Evolutionary conservation across 2,329 filamentous ascomycete genomes (phyloP).

Genomic region (Neonectria neomacrospora): DNA sequence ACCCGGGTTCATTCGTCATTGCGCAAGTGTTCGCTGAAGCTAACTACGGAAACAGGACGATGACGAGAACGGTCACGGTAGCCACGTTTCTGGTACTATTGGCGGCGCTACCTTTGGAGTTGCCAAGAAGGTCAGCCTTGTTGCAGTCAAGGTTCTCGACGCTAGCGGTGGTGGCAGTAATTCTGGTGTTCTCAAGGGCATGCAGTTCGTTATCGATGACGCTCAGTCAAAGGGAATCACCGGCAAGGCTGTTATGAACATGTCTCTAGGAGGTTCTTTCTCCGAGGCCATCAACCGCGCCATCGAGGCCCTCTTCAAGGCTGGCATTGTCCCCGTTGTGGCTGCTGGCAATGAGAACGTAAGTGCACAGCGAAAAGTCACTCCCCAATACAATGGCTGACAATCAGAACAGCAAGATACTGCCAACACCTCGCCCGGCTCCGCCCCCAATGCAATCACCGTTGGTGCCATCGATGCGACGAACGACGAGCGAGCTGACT

Average conservation of each 20-base stretch:
- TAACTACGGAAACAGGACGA: conserved; percentile 51
- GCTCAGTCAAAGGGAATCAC: conserved; percentile 52
- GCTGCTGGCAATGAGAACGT: conserved; percentile 69
- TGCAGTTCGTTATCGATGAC: conserved; percentile 65
- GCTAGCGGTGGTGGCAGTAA: conserved; percentile 52
- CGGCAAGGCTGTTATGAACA: conserved; percentile 71
- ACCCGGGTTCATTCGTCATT: neutral
- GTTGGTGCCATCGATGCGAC: conserved; percentile 68
- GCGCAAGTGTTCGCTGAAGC: neutral
- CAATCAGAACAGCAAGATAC: conserved; percentile 56
- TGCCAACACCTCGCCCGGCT: conserved; percentile 63
- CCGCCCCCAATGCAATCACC: conserved; percentile 66
- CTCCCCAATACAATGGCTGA: conserved; percentile 18
- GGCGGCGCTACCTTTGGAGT: conserved; percentile 70
- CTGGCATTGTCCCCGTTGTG: conserved; percentile 67
- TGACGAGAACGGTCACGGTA: conserved; percentile 72
- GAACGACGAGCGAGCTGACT: conserved; percentile 60
- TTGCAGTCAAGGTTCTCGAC: conserved; percentile 72
- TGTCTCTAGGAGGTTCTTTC: conserved; percentile 66
- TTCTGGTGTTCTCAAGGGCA: conserved; percentile 64
- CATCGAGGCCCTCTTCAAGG: conserved; percentile 59
- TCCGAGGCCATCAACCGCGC: conserved; percentile 66
- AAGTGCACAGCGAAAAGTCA: conserved; percentile 27
- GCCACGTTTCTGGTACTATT: conserved; percentile 71
- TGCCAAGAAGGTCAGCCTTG: conserved; percentile 57